Evolutionary conservation across 345 rosid genomes (phyloP).

Genomic region (Adansonia digitata): DNA sequence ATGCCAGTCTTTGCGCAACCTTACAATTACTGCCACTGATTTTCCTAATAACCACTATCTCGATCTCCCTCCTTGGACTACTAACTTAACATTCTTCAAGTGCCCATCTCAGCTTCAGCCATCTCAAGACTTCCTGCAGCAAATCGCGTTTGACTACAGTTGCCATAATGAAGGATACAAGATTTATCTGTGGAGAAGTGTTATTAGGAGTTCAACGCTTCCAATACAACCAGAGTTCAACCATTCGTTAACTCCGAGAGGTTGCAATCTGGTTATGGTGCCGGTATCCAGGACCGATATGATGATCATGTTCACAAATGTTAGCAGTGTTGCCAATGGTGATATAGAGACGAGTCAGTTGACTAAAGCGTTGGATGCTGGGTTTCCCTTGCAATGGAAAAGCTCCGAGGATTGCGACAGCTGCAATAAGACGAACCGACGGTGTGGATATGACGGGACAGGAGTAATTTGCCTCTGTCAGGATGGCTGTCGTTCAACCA

Average conservation of each 20-base stretch:
- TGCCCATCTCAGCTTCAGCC: not conserved
- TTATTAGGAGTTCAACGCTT: not conserved
- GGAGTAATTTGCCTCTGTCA: constrained; percentile 19
- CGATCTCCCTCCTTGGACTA: constrained; percentile 8
- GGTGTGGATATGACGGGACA: constrained; percentile 25
- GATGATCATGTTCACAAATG: not conserved
- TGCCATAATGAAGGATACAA: not conserved
- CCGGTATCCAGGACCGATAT: constrained; percentile 7
- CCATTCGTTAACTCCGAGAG: not conserved
- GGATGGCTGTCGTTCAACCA: constrained; percentile 3
- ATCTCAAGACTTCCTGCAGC: constrained; percentile 4
- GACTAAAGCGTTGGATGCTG: constrained; percentile 9
- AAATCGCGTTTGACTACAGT: constrained; percentile 6
- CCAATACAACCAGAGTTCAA: not conserved
- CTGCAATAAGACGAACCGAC: constrained; percentile 15
- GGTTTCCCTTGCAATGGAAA: constrained; percentile 30
- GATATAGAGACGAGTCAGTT: not conserved
- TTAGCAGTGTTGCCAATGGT: not conserved
- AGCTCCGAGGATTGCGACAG: constrained; percentile 8
- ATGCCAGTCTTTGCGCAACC: constrained; percentile 21
- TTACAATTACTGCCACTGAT: constrained; percentile 4
- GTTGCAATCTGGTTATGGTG: constrained; percentile 16
- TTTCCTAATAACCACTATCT: not conserved
- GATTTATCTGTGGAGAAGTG: constrained; percentile 8
- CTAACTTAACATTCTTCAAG: constrained; percentile 19